Base-by-base conservation (phyloP, 1,284 basidiomycete species). In the Malassezia caprae region DNA sequence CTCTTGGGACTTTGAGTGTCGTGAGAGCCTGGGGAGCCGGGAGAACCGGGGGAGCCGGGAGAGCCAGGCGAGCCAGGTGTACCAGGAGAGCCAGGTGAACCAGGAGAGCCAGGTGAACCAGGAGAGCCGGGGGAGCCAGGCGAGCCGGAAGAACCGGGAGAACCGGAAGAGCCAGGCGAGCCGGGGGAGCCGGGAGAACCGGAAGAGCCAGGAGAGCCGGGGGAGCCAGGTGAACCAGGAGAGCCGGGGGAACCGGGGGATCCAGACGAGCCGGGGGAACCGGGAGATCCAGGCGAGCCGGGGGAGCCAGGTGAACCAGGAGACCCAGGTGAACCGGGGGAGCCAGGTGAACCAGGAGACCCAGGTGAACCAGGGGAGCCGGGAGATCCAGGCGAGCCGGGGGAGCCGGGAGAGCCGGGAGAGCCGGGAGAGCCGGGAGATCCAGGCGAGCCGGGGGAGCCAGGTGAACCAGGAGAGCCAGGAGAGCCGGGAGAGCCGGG, bases 41-140 rank as follows among this genome's bases (percentile, higher is more conserved):
- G 10, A 24, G 39, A 41, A 19, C 39, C 39, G 12, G 39, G 19
- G 11, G 39, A 41, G 5, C 39, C 39, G 8, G 21, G 39, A 21
- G 39, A 30, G 3, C 60, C 56, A 8, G 53, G 42, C n/a, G 28
- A n/a, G 24, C n/a, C n/a, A n/a, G n/a, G n/a, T n/a, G n/a, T n/a
- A 5, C 59, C 52, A 21, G 49, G 56, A 2, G 13, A 21, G 8
- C 27, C 13, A 3, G 8, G 30, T 13, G 21, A 17, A 3, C 24
- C 47, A 11, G 24, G 24, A 2, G 40, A 40, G n/a, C 47, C 47
- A 19, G 27, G 26, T 15, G 15, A 15, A 13, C 47, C 47, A 19
- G 27, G 26, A 15, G 6, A 7, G 17, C 37, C n/a, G n/a, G 44
- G 44, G 4, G 15, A 30, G 3, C 60, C 56, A 8, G 53, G 42